Base-by-base conservation (phyloP, 2,329 filamentous ascomycete genomes). In the Aspergillus phoenicis region DNA sequence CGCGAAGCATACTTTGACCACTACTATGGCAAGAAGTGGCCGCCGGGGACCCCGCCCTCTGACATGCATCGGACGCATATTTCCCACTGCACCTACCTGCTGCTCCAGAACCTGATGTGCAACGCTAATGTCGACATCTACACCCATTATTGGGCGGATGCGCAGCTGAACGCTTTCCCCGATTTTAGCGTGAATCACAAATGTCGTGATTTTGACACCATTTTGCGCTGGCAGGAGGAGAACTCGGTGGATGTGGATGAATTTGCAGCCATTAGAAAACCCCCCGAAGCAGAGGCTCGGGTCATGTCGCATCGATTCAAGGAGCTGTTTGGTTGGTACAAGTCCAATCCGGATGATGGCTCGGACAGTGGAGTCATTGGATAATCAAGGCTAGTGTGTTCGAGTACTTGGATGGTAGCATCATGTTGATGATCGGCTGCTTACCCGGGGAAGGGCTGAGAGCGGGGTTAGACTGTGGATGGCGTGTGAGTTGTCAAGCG, bases 21-120 rank as follows among this genome's bases (percentile, higher is more conserved):
- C 39, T 41, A 57, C 53, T 39, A 52, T 26, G 52, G 39, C 2
- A 36, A 55, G 52, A 55, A 55, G 20, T 55, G 52, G 52, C 52
- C 52, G 39, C 52, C 52, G 24, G 52, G 52, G 0, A 55, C 52
- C 5, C 38, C 39, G 26, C 26, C 52, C 24, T 55, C 52, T 2
- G 52, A 55, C 39, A 45, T 55, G 39, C 52, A 55, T 45, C 52
- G 52, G 20, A 60, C 52, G 24, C 58, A 57, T 22, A 54, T 60
- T 3, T 45, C 52, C 15, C 58, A 60, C 45, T 60, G 58, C 52
- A 24, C 33, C 52, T 45, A 60, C 52, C 38, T 60, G 28, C 52
- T 60, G 43, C 30, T 60, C n/a, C 52, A 60, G 30, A 49, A 49
- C 26, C 5, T 60, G 13, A 39, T 55, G 20, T 60, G 58, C 33